phyloP scores from a whole-genome alignment of 768 basidiomycete genomes.

The Phaffia tasmanica region DNA sequence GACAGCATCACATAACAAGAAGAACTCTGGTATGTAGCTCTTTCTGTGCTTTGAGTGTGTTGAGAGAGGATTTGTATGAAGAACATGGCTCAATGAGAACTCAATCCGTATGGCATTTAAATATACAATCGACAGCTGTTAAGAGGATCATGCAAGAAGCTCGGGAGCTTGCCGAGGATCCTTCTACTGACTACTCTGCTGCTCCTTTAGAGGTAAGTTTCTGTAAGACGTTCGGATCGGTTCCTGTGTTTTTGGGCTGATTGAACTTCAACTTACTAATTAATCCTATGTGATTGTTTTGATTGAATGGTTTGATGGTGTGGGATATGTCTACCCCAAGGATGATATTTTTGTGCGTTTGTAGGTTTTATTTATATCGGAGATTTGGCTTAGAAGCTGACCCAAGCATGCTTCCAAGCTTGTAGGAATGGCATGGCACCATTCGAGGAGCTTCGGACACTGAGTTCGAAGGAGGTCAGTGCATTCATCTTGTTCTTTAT shows the following conservation, averaged over 20 bases:
- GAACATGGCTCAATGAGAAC: not conserved
- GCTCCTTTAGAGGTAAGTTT: constrained; percentile 59
- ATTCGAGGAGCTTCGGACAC: constrained; percentile 75
- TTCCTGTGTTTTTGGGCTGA: not conserved
- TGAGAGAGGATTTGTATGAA: too few relatives aligned
- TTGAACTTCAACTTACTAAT: not conserved
- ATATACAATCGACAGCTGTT: constrained; percentile 49
- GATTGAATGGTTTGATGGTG: not conserved
- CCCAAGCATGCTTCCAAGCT: constrained; percentile 16
- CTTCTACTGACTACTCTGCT: constrained; percentile 75
- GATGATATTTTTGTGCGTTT: constrained; percentile 76
- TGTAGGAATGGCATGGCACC: constrained; percentile 92
- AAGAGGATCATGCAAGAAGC: constrained; percentile 98
- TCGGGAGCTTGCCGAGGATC: constrained; percentile 70
- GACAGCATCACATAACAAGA: constrained; percentile 58
- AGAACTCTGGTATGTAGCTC: constrained; percentile 60
- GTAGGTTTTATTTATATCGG: not conserved
- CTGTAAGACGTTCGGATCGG: not conserved
- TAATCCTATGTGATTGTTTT: constrained; percentile 22
- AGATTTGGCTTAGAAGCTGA: not conserved
- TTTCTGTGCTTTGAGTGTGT: not conserved
- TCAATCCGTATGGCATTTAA: not conserved
- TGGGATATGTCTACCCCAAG: constrained; percentile 37
- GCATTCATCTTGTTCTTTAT: not conserved
- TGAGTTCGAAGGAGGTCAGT: constrained; percentile 73